Evolutionary conservation across 2,329 filamentous ascomycete species (phyloP), one percentile per base, ranked within the genome.

Genomic region (Beauveria scarabaeidicola): DNA sequence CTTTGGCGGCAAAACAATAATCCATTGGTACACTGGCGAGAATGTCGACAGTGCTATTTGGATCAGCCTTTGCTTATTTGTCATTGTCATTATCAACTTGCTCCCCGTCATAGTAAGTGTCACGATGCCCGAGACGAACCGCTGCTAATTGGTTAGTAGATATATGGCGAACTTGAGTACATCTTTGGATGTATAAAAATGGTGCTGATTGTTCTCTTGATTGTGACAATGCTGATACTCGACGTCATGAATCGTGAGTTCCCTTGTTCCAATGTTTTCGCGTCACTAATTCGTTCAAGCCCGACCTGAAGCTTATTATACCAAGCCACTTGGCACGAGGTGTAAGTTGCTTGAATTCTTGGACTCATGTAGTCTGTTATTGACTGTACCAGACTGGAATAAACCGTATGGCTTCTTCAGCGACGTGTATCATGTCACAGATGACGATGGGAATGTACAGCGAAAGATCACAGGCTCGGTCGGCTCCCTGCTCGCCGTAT

Each of bases 391-490:
- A 54, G 51, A 46, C 9, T 43, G 53, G 61, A 56, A 50, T 7
- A 1, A 58, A 0, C 73, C 74, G 1, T 76, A 73, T 38, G 68
- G 68, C 6, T 75, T 76, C 63, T 75, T 76, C 63, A 73, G 69
- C 51, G 56, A 62, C 1, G 59, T 60, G 0, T 75, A 71, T 58
- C 53, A 63, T 3, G 71, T 75, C 41, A 69, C 66, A 59, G 67
- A 70, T 48, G 66, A 69, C 51, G 56, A 60, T 65, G 59, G 58
- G 8, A 47, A 29, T 29, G 11, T 46, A 17, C 41, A 53, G 15
- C 27, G 47, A 9, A 23, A 50, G 6, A 72, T 75, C 10, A 63
- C 59, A 7, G 73, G 74, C 1, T 59, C 67, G 1, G 57, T 73
- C 17, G 74, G 73, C 7, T 70, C 67, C 10, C 71, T 76, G 23